Evolutionary conservation across 305 asterid genomes (phyloP).

Genomic region (Rubia balearica): DNA sequence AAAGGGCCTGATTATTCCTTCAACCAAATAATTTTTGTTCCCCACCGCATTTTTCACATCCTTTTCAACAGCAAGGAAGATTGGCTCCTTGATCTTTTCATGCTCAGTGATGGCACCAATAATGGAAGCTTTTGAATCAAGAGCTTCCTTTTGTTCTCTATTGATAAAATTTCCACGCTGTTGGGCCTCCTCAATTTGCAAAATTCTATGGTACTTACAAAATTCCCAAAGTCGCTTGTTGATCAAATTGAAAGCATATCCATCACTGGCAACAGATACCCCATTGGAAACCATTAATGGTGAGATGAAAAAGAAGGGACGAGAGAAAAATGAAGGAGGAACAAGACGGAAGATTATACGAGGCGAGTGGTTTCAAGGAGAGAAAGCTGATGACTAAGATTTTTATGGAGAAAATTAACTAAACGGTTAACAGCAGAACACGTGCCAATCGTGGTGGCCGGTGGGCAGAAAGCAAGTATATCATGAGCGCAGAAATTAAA

Average conservation of each 20-base stretch:
- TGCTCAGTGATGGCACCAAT: slow-evolving; percentile 58
- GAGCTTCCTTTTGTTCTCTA: slow-evolving; percentile 63
- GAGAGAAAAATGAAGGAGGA: slow-evolving; percentile 1
- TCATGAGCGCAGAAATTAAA: neutral
- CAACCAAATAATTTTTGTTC: slow-evolving; percentile 22
- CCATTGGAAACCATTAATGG: slow-evolving; percentile 32
- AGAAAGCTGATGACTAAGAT: neutral
- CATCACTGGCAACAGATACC: slow-evolving; percentile 36
- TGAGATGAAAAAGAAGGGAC: neutral
- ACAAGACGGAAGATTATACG: neutral
- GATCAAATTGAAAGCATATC: slow-evolving; percentile 51
- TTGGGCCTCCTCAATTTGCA: slow-evolving; percentile 58
- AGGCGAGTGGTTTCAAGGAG: neutral
- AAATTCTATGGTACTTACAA: slow-evolving; percentile 51
- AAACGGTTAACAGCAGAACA: neutral
- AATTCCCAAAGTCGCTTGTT: slow-evolving; percentile 72
- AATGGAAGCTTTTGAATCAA: slow-evolving; percentile 43
- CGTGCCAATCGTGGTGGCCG: neutral
- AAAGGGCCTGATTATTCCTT: slow-evolving; percentile 53
- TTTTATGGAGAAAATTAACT: neutral
- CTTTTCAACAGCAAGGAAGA: slow-evolving; percentile 40
- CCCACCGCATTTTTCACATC: slow-evolving; percentile 19
- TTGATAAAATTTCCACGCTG: slow-evolving; percentile 55
- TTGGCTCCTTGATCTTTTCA: slow-evolving; percentile 57
- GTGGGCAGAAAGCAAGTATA: neutral